Base-by-base conservation (phyloP, 2,329 filamentous ascomycete species). In the Orbilia javanica region DNA sequence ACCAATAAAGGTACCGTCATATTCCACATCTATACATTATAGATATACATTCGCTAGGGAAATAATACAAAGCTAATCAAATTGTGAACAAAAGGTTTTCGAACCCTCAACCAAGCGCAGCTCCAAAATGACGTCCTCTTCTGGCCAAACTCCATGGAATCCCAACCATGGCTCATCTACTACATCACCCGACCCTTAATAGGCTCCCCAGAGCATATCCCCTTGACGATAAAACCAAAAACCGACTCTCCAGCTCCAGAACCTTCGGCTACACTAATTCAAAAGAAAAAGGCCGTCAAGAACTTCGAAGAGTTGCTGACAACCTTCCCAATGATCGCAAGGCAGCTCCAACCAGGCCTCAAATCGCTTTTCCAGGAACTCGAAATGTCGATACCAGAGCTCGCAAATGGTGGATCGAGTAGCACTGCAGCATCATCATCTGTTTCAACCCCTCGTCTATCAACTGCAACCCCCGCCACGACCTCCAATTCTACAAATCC, bases 111-210 rank as follows among this genome's bases (percentile, higher is more conserved):
- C 80, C 96, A 98, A 83, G 93, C 94, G 34, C 94, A 96, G 83
- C 86, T 98, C 36, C 86, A 97, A 72, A 89, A 89, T 83, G 96
- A 99, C 84, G 87, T 89, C 42, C 88, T 97, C 44, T 98, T 93
- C 88, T 97, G 96, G 82, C 91, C 93, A 60, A 93, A 97, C 82
- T 90, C 89, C n/a, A 89, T 93, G 81, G 95, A 98, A 81, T 91
- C 93, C 13, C 91, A 94, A 81, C 93, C 94, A 88, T 99, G 96
- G 94, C 89, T 99, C 50, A 88, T 99, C 77, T 98, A 98, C 87
- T 97, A 94, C 84, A 97, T 99, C 79, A 96, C 95, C 27, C 91
- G 90, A 64, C 96, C 96, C 1, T 86, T 99, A 64, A 89, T 97
- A 20, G 96, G 96, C 25, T 88, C 89, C 0, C 94, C 91, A 87